Conservation (phyloP, 176 grass and related monocot species). For the Avena atlantica region DNA sequence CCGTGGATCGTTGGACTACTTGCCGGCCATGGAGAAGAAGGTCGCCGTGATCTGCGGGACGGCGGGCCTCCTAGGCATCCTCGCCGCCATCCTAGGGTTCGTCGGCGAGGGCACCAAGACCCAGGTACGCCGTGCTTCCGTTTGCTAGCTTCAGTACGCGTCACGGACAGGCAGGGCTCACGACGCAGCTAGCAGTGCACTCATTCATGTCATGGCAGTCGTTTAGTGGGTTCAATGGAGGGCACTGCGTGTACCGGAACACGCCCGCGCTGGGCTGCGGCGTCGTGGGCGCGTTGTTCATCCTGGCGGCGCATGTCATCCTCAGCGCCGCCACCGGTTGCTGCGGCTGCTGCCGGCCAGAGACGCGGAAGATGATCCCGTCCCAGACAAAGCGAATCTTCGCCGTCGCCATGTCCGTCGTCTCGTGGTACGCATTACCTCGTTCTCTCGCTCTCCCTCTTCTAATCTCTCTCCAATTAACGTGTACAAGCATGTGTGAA, state of each 20-base stretch:
- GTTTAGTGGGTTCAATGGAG: not conserved
- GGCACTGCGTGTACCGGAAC: constrained; percentile 11
- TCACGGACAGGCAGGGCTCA: not conserved
- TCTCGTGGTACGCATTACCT: not conserved
- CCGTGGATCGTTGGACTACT: not conserved
- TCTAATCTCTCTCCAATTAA: not conserved
- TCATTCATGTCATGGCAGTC: constrained; percentile 11
- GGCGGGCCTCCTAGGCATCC: constrained; percentile 17
- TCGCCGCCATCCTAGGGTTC: constrained; percentile 26
- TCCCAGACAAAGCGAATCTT: constrained; percentile 22
- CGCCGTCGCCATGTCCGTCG: constrained; percentile 7
- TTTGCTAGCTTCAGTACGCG: not conserved
- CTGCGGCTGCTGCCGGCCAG: constrained; percentile 12
- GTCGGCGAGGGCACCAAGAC: constrained; percentile 27
- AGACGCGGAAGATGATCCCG: constrained; percentile 34
- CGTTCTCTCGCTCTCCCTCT: not conserved
- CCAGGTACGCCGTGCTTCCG: not conserved
- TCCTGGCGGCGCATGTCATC: constrained; percentile 25
- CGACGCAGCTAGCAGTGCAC: not conserved
- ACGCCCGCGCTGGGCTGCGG: constrained; percentile 17
- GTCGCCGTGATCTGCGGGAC: constrained; percentile 20
- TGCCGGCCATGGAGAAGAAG: constrained; percentile 22
- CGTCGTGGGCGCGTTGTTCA: not conserved
- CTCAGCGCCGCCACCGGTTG: not conserved
- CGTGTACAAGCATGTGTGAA: not conserved